Evolutionary conservation across 208 protist genomes (phyloP), one percentile per base, ranked within the genome.

Genomic region (Novymonas esmeraldas): DNA sequence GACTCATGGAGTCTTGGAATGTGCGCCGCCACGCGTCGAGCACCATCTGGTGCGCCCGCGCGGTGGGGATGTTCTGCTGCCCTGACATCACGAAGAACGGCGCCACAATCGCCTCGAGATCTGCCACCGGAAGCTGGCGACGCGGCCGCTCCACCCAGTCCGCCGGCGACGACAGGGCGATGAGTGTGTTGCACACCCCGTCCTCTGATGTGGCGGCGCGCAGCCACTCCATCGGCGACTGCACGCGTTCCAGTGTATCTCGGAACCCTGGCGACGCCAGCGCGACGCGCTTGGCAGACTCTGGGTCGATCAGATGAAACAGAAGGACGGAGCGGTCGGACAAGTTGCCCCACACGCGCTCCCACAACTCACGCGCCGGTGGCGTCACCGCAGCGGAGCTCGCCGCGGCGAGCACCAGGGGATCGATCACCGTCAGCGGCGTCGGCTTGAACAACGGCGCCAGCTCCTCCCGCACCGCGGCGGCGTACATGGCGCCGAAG

Each of bases 301-400:
- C 14, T 0, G 48, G 55, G 42, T 76, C 70, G 29, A 76, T 33
- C 16, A 76, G 44, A 42, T 76, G 29, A 29, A 76, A 54, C 22
- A 62, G 39, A 24, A 76, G 70, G 22, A 70, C 70, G 10, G 63
- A 56, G 61, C 38, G 46, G n/a, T 76, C 70, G 16, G 70, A 64
- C 70, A 76, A 51, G 56, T 54, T 76, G 42, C 70, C 70, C 70
- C 70, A 76, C 34, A 48, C 61, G 39, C 70, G 14, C 45, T 60
- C 31, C 70, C 61, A 70, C 62, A 76, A 39, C 62, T 76, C 26
- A n/a, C 20, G 59, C 28, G 68, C 41, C 26, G 42, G 42, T 0
- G 41, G 13, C 7, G 16, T 48, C 16, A 39, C 13, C 41, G 41
- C 26, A 34, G 44, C 39, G 6, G 58, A 64, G 44, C 28, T 64